Conservation (phyloP, 352 stramenopile species). For the Pythium phragmitis region DNA sequence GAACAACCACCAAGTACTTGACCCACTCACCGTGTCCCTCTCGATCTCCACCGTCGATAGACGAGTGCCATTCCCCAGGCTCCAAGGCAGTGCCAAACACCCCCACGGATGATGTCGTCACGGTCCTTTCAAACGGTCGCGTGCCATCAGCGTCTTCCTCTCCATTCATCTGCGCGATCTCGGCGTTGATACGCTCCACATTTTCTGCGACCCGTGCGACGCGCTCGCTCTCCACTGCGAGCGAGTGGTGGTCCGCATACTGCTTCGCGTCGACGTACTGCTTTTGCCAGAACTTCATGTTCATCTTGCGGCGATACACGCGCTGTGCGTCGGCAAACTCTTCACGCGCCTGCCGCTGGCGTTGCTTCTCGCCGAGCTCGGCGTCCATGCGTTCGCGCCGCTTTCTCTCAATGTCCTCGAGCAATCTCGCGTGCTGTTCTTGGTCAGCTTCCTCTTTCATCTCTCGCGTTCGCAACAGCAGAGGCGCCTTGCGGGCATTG, state of each 20-base stretch:
- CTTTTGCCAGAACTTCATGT: constrained; percentile 71
- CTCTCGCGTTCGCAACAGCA: constrained; percentile 45
- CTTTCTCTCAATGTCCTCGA: constrained; percentile 48
- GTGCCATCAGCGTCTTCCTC: constrained; percentile 32
- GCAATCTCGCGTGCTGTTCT: constrained; percentile 30
- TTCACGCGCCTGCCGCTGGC: constrained; percentile 17
- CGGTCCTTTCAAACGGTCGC: constrained; percentile 21
- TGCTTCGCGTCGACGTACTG: constrained; percentile 48
- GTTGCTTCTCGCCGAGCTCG: constrained; percentile 40
- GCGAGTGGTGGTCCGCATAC: constrained; percentile 48
- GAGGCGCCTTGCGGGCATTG: constrained; percentile 52
- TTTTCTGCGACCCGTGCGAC: constrained; percentile 29
- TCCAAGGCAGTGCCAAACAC: constrained; percentile 54
- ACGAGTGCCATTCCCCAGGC: constrained; percentile 59
- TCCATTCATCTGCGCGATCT: constrained; percentile 36
- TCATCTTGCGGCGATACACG: constrained; percentile 45
- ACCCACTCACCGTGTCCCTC: constrained; percentile 47
- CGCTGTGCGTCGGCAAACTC: constrained; percentile 29
- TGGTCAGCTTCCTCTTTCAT: constrained; percentile 55
- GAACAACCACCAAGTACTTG: not conserved
- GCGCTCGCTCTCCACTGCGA: constrained; percentile 19
- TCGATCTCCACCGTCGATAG: constrained; percentile 38
- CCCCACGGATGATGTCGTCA: constrained; percentile 46
- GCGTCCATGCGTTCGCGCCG: constrained; percentile 39
- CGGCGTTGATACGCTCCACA: constrained; percentile 35